These are phyloP conservation scores for Cercospora sp. DNA, from an alignment of 2,329 filamentous ascomycete species.

Conservation along the genomic window DNA sequence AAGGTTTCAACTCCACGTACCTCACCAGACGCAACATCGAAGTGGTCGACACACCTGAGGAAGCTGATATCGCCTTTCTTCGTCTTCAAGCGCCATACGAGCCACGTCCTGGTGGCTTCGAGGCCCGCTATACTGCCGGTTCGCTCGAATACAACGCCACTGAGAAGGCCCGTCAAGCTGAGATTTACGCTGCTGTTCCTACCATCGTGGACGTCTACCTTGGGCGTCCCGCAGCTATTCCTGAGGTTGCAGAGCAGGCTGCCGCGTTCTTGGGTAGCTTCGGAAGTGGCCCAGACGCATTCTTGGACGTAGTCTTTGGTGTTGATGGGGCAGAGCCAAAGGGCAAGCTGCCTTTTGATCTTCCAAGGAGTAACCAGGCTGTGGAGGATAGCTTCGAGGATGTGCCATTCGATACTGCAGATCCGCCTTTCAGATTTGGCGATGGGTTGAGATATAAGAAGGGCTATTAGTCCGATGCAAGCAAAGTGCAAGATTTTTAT, in stretches of 20 bases:
- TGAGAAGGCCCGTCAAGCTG: constrained; percentile 43
- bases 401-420: constrained; percentile 42
- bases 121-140: constrained; percentile 44
- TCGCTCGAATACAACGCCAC: constrained; percentile 46
- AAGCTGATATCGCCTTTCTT: constrained; percentile 47
- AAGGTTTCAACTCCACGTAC: constrained; percentile 40
- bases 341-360: constrained; percentile 51
- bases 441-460: constrained; percentile 40
- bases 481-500: not conserved
- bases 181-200: constrained; percentile 44
- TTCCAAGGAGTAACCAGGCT: constrained; percentile 49
- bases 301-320: constrained; percentile 49
- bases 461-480: not conserved
- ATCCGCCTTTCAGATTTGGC: constrained; percentile 42
- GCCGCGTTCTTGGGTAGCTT: constrained; percentile 46
- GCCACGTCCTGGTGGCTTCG: constrained; percentile 47
- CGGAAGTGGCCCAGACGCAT: constrained; percentile 45
- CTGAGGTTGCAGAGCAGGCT: constrained; percentile 45
- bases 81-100: constrained; percentile 46
- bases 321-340: constrained; percentile 41
- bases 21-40: constrained; percentile 38
- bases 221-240: constrained; percentile 48
- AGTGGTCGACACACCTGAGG: constrained; percentile 40
- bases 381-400: constrained; percentile 43
- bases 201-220: constrained; percentile 50